These are phyloP conservation scores for Eutypa lata DNA, from an alignment of 2,329 filamentous ascomycete species.

Conservation along the genomic window DNA sequence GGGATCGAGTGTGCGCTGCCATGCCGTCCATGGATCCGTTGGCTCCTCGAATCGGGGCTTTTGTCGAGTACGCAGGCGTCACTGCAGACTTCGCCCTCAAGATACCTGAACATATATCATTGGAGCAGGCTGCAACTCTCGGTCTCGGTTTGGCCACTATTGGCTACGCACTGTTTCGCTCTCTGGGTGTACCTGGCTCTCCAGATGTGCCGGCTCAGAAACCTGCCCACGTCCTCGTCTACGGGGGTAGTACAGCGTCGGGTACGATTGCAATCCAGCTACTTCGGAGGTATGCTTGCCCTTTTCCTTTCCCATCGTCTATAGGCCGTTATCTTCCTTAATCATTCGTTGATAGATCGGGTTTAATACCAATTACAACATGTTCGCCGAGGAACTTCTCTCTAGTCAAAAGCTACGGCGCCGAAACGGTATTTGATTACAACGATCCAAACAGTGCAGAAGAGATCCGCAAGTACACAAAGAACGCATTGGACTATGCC, in stretches of 20 bases:
- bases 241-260: conserved; percentile 7
- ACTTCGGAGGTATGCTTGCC: background rate
- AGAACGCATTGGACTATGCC: background rate
- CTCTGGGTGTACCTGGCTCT: conserved; percentile 7
- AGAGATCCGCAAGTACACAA: background rate
- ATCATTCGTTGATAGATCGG: background rate
- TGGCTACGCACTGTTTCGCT: conserved; percentile 11
- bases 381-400: background rate
- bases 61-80: conserved; percentile 2
- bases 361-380: background rate
- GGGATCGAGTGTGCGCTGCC: conserved; percentile 15
- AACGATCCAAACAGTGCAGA: background rate
- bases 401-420: background rate
- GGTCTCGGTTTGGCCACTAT: conserved; percentile 5
- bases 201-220: conserved; percentile 3
- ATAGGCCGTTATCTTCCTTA: background rate
- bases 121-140: conserved; percentile 10
- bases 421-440: background rate
- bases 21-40: background rate
- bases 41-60: conserved; percentile 1
- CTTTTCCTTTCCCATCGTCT: background rate
- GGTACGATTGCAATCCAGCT: conserved; percentile 10
- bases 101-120: background rate
- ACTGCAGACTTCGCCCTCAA: background rate
- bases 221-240: conserved; percentile 3